These are phyloP conservation scores for Aurantiochytrium sp. DNA, from an alignment of 108 stramenopile species.

Conservation along the genomic window DNA sequence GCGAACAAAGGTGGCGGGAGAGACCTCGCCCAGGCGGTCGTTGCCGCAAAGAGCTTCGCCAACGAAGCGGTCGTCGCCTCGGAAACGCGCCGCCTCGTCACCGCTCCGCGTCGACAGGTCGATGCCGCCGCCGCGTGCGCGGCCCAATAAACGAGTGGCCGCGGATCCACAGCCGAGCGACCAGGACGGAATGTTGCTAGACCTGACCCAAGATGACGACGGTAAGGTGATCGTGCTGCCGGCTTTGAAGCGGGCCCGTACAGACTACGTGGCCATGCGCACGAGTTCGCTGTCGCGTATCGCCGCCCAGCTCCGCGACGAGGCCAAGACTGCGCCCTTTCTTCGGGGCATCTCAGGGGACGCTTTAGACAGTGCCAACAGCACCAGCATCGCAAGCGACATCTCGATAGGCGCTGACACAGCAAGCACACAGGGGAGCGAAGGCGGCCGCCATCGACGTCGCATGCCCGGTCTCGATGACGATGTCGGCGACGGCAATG, in stretches of 20 bases:
- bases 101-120: background rate
- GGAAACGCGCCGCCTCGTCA: too few relatives aligned
- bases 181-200: too few relatives aligned
- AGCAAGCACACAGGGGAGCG: too few relatives aligned
- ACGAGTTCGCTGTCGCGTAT: background rate
- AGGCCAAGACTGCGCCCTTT: background rate
- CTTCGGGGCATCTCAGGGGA: background rate
- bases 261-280: background rate
- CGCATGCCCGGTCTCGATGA: too few relatives aligned
- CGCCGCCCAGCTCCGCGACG: background rate
- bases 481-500: too few relatives aligned
- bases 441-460: too few relatives aligned
- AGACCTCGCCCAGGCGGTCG: too few relatives aligned
- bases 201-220: background rate
- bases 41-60: too few relatives aligned
- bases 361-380: background rate
- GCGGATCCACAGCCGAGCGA: background rate
- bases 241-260: background rate
- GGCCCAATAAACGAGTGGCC: background rate
- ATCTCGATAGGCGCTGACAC: background rate
- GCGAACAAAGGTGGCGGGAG: too few relatives aligned
- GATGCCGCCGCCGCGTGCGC: background rate
- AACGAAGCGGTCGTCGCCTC: too few relatives aligned
- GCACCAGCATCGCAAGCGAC: background rate
- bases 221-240: background rate